A percentile compares a stretch with the other conserved stretches of the same genome.
phyloP scores from a whole-genome alignment of 192 early-diverging fungal species.

The Mortierella hygrophila region DNA sequence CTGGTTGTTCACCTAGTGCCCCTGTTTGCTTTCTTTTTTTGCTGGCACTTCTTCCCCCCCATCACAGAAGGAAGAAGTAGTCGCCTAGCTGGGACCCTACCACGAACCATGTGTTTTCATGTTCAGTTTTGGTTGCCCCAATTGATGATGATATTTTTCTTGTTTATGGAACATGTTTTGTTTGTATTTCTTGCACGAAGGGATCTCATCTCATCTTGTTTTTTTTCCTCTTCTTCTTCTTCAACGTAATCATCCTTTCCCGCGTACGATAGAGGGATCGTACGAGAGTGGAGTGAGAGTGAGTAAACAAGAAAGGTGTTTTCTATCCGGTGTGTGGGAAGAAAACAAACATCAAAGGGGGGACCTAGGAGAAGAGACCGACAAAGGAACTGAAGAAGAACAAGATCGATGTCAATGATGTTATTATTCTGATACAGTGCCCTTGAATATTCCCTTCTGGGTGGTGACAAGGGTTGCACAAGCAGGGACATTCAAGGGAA shows the following conservation, averaged over 20 bases:
- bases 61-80: background rate
- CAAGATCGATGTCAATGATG: background rate
- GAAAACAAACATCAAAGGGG: background rate
- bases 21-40: too few relatives aligned
- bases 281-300: background rate
- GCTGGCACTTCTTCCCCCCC: background rate
- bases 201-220: constrained; percentile 34
- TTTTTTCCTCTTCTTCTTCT: background rate
- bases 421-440: background rate
- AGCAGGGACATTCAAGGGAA: background rate
- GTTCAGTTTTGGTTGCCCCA: background rate
- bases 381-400: background rate
- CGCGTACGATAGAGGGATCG: background rate
- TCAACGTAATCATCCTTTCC: background rate
- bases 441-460: background rate
- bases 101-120: constrained; percentile 16
- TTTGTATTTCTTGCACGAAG: too few relatives aligned
- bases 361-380: background rate
- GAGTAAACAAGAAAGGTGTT: background rate
- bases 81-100: background rate
- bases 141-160: background rate
- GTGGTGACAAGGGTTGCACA: background rate
- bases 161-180: background rate
- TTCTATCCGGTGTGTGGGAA: background rate
- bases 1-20: too few relatives aligned